Conservation (phyloP, 2,329 filamentous ascomycete genomes). For the Fusarium sp. region DNA sequence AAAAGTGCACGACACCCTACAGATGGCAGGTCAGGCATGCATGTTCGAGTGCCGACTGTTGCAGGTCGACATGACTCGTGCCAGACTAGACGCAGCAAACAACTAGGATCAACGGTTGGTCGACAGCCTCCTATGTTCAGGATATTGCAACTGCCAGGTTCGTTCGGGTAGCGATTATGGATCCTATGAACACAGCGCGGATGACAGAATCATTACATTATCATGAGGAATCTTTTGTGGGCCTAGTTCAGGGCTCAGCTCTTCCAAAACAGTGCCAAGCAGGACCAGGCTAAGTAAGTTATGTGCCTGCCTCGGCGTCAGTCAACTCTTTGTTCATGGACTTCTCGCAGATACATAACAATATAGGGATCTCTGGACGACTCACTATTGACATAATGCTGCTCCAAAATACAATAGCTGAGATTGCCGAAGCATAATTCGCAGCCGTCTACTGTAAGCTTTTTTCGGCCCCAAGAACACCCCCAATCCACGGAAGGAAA, state of each 20-base stretch:
- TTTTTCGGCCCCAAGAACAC: not conserved
- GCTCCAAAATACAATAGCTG: not conserved
- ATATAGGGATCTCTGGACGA: not conserved
- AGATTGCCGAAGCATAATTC: slow-evolving; percentile 1
- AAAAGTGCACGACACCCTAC: slow-evolving; percentile 7
- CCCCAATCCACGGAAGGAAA: not conserved
- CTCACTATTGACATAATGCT: not conserved
- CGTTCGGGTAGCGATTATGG: too few species aligned
- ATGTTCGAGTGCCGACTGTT: not conserved
- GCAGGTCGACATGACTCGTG: slow-evolving; percentile 15
- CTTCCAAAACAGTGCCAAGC: slow-evolving; percentile 5
- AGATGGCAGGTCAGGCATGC: not conserved
- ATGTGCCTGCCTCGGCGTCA: slow-evolving; percentile 3
- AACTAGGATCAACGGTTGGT: slow-evolving; percentile 11
- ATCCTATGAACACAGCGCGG: not conserved
- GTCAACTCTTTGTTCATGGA: not conserved
- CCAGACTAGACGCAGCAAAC: not conserved
- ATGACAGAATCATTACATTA: not conserved
- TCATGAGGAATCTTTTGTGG: slow-evolving; percentile 17
- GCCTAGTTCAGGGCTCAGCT: slow-evolving; percentile 17
- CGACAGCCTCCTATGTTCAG: not conserved
- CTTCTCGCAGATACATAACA: not conserved
- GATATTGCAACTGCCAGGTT: too few species aligned
- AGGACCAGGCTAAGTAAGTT: not conserved
- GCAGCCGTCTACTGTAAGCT: not conserved